These are phyloP conservation scores for Tylopilus sp. DNA, from an alignment of 768 basidiomycete genomes.

Conservation along the genomic window DNA sequence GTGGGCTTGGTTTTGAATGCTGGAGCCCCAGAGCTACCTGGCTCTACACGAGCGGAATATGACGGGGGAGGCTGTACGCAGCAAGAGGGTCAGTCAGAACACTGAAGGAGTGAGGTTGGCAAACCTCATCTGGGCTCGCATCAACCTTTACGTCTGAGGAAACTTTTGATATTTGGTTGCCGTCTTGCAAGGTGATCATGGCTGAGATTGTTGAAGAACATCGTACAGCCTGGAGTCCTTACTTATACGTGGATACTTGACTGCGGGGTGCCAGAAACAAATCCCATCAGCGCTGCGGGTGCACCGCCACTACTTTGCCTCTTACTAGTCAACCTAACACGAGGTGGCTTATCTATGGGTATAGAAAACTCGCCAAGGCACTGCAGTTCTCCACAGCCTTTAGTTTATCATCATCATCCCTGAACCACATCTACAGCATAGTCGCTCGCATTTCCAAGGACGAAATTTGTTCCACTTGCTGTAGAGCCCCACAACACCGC, in stretches of 20 bases:
- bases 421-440: too few species aligned
- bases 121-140: conserved; percentile 6
- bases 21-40: not conserved
- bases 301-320: too few species aligned
- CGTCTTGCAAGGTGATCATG: conserved; percentile 9
- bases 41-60: conserved; percentile 9
- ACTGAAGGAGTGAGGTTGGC: too few species aligned
- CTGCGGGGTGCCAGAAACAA: not conserved
- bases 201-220: too few species aligned
- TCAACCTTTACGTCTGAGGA: not conserved
- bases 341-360: not conserved
- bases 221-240: not conserved
- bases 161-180: not conserved
- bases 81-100: not conserved
- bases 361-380: too few species aligned
- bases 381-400: too few species aligned
- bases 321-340: too few species aligned
- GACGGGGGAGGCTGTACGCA: conserved; percentile 22
- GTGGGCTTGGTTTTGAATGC: conserved; percentile 28
- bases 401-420: too few species aligned
- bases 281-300: not conserved
- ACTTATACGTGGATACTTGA: not conserved
- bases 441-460: too few species aligned
- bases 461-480: too few species aligned
- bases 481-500: too few species aligned